Percentiles rank a stretch among this genome's conserved stretches.
Evolutionary conservation across 208 protist genomes (phyloP).

Genomic region (Porcisia deanei): DNA sequence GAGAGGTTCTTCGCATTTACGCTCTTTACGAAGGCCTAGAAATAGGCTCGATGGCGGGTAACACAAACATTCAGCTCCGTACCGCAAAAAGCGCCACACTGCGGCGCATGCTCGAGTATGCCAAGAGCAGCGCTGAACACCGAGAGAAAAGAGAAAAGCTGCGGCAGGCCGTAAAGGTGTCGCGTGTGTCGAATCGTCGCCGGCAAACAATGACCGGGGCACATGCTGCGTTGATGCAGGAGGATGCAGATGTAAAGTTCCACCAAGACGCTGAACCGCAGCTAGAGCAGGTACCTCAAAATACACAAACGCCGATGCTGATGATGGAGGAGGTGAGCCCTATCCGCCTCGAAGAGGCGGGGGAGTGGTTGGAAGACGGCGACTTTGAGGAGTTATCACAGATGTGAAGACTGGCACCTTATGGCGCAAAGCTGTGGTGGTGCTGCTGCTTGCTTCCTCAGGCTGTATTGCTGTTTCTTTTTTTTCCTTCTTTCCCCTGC

Average conservation of each 20-base stretch:
- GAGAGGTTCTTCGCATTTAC: conserved; percentile 43
- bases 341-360: conserved; percentile 57
- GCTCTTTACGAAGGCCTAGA: conserved; percentile 59
- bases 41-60: conserved; percentile 14
- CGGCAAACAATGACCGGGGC: conserved; percentile 13
- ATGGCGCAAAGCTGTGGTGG: not conserved
- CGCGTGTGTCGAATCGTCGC: conserved; percentile 19
- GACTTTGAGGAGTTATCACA: conserved; percentile 20
- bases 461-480: not conserved
- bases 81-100: conserved; percentile 64
- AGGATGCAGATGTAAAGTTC: conserved; percentile 50
- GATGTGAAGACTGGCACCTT: conserved; percentile 2
- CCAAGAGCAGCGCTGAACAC: conserved; percentile 28
- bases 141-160: conserved; percentile 11
- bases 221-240: conserved; percentile 15
- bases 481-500: not conserved
- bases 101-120: conserved; percentile 56
- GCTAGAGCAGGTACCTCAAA: conserved; percentile 87
- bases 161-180: conserved; percentile 25
- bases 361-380: conserved; percentile 35
- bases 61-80: conserved; percentile 43
- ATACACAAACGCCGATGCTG: conserved; percentile 42
- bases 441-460: not conserved
- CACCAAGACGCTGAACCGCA: conserved; percentile 31
- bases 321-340: conserved; percentile 70